Base-by-base conservation (phyloP, 1,284 basidiomycete species). In the Pisolithus thermaeus region DNA sequence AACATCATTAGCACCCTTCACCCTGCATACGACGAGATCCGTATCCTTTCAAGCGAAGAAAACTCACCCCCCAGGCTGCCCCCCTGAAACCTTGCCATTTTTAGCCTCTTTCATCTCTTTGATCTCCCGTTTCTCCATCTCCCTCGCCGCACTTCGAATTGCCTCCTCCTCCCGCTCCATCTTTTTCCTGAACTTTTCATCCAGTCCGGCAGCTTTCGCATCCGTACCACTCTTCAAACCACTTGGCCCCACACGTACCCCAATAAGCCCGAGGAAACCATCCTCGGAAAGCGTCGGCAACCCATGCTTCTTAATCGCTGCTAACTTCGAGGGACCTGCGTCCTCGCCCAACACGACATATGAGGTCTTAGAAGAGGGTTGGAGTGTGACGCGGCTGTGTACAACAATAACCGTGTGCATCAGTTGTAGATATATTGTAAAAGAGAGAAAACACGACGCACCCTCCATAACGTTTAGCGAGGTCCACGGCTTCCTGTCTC, bases 391-490 rank as follows among this genome's bases (percentile, higher is more conserved):
- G 44, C 89, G 89, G 4, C 92, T 95, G 61, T 6, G 52, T 30
- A 25, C 49, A 23, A 23, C 2, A 51, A 12, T 36, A 25, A 9
- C 8, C 48, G 42, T 16, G 37, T 12, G 45, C 22, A 46, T 48
- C 32, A 48, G 30, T 7, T 4, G 9, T 42, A 40, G 18, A 41
- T 6, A 14, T 47, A 30, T 30, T 8, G 28, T 30, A 32, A 46
- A 5, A 40, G 4, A n/a, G 12, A 36, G 9, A 27, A 9, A n/a
- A 2, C 23, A 20, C 16, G 3, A 1, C 89, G 57, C 52, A 92
- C 91, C 85, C 96, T 58, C 93, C 92, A 65, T 87, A 95, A 5
- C 94, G 89, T 69, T 98, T 98, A 0, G 89, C 95, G 2, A 97
- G 72, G 58, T 96, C 91, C 37, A 78, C 65, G 0, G 92, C 90